A percentile compares a stretch with the other conserved stretches of the same genome.
phyloP scores from a whole-genome alignment of 2,329 filamentous ascomycete species.

The Trichoderma sp. region DNA sequence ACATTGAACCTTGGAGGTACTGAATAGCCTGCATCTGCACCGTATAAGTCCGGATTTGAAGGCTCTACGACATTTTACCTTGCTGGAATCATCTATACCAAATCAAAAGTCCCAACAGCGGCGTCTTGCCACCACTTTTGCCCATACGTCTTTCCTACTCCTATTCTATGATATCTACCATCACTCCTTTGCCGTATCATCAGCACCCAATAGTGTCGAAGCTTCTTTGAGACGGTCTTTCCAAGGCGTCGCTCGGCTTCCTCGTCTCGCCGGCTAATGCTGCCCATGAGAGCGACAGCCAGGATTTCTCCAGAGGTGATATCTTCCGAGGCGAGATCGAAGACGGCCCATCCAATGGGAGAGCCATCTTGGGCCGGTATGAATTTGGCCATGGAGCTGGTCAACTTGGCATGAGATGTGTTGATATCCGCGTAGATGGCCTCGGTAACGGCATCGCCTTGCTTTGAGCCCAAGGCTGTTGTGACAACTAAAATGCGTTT shows the following conservation, averaged over 20 bases:
- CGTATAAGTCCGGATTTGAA: not conserved
- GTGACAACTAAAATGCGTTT: not conserved
- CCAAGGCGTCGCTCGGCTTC: conserved; percentile 14
- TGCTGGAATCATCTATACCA: not conserved
- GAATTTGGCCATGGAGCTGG: conserved; percentile 12
- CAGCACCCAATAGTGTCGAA: conserved; percentile 19
- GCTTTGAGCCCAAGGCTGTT: not conserved
- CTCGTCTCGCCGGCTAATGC: conserved; percentile 17
- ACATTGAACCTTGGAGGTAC: not conserved
- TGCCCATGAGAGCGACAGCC: conserved; percentile 18
- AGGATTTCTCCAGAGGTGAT: not conserved
- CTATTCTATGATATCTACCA: not conserved
- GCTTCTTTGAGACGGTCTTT: conserved; percentile 2
- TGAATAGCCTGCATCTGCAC: not conserved
- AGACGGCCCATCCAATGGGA: conserved; percentile 20
- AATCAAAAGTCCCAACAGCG: not conserved
- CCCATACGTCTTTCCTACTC: conserved; percentile 20
- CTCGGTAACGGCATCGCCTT: not conserved
- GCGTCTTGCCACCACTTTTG: conserved; percentile 16
- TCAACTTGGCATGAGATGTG: conserved; percentile 19
- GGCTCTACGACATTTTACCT: not conserved
- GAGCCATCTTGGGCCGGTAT: not conserved
- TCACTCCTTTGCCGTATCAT: conserved; percentile 8
- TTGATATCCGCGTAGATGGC: conserved; percentile 14
- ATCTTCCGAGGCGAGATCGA: conserved; percentile 2